Evolutionary conservation across 768 basidiomycete species (phyloP), one percentile per base, ranked within the genome.

Genomic region (Rhodotorula graminis): DNA sequence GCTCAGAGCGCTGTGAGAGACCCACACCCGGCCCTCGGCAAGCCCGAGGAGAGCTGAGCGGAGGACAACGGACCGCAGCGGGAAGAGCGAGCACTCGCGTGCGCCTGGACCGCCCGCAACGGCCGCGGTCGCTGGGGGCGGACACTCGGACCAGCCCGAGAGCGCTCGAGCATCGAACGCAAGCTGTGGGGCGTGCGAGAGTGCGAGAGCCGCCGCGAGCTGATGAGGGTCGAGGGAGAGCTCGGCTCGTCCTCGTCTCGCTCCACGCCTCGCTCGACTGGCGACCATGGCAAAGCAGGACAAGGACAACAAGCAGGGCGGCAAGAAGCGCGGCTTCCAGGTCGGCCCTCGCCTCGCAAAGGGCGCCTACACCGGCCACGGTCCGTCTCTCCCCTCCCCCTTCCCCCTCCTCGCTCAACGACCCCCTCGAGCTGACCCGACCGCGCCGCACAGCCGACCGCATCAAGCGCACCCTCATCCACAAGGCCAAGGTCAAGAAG

Each of bases 401-500:
- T 16, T n/a, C n/a, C n/a, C n/a, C n/a, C n/a, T n/a, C n/a, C 58
- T n/a, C 61, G 16, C 52, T 52, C 61, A 31, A 19, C 21, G 14
- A 16, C 50, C 42, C 56, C 29, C 23, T n/a, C 49, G 9, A 40
- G 27, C 21, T 8, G 37, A 33, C 56, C 67, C 61, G 31, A 57
- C n/a, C 15, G n/a, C n/a, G 18, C 16, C 1, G 1, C 46, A 18
- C 66, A 76, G 75, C 67, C 11, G 27, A 73, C 27, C 62, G 69
- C 23, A 71, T 73, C 69, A 76, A 76, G 61, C 64, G 67, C 44
- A 76, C 75, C 8, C 53, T 76, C 33, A 76, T 76, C n/a, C 75
- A 76, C 66, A 76, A 76, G 61, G 75, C 75, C 6, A 68, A 70
- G 52, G 63, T 76, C 56, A 76, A 76, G 69, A 68, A 67, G 46